Conservation (phyloP, 2,329 filamentous ascomycete species). For the Ceratocystis colombiana region DNA sequence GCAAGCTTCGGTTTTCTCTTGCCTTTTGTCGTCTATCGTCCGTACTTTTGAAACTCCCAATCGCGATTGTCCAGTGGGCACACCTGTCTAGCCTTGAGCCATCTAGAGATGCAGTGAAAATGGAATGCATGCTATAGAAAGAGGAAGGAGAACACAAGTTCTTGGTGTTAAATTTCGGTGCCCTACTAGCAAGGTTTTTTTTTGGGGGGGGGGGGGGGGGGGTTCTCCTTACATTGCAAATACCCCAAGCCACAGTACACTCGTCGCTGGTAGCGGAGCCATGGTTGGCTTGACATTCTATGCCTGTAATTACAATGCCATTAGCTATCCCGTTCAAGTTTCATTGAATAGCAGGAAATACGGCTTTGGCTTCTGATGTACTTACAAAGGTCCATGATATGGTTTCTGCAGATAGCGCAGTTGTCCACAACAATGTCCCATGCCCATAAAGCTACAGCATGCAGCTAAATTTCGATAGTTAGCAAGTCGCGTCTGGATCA, state of each 20-base stretch:
- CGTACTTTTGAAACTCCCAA: conserved; percentile 99
- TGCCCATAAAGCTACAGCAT: conserved; percentile 93
- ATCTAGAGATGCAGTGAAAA: conserved; percentile 98
- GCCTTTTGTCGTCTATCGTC: conserved; percentile 41
- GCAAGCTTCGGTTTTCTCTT: not conserved
- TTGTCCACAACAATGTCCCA: conserved; percentile 99
- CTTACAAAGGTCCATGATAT: conserved; percentile 98
- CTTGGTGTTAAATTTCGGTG: not conserved
- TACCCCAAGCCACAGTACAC: conserved; percentile 97
- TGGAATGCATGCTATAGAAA: conserved; percentile 81
- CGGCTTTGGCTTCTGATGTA: conserved; percentile 23
- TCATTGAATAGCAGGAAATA: no score
- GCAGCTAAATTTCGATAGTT: conserved; percentile 23
- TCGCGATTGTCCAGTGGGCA: conserved; percentile 96
- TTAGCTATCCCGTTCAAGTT: conserved; percentile 16
- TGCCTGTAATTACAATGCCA: conserved; percentile 46
- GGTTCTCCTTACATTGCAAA: conserved; percentile 71
- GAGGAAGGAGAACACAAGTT: not conserved
- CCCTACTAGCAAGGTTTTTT: conserved; percentile 11
- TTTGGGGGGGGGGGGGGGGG: conserved; percentile 31
- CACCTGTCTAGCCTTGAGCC: conserved; percentile 98
- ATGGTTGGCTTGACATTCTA: conserved; percentile 98
- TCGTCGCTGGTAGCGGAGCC: conserved; percentile 94
- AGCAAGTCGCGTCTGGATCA: not conserved
- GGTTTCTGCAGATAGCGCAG: conserved; percentile 97